Evolutionary conservation across 1,139 yeast genomes (phyloP), one percentile per base, ranked within the genome.

Genomic region (Meyerozyma smithsonii): DNA sequence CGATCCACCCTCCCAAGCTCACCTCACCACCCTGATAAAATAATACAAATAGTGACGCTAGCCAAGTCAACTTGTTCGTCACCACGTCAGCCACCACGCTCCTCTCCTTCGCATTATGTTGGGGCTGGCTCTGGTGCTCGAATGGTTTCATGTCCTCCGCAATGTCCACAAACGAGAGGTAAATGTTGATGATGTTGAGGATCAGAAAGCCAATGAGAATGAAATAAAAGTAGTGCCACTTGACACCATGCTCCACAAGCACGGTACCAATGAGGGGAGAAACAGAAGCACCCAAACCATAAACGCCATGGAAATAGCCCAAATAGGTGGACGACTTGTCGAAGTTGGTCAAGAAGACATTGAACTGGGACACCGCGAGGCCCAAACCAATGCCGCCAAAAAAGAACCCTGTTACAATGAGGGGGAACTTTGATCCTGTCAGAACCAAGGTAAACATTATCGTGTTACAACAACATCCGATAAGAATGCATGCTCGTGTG

Each of bases 21-120:
- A 82, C 87, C 54, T 82, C 89, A 2, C 77, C 71, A 3, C 89
- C 90, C 51, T 81, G 84, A 49, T 83, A 83, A 47, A 74, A 72
- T 39, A 82, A 69, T 6, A 79, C 71, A 45, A 77, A 74, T 36
- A 74, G 49, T 2, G 84, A 69, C 32, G 74, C 52, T 2, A 75
- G 48, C 87, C 87, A 81, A 2, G 83, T 76, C 35, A 64, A 58
- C 10, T 56, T 54, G 44, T 64, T 66, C 42, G 58, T 62, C 30
- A 77, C 48, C 1, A 82, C 18, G 28, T 6, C 40, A 39, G 10
- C 37, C 17, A 28, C 10, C 26, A 28, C 8, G 11, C 11, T 14
- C 12, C 17, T 28, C 12, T 28, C 32, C 10, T n/a, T 2, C 6
- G 10, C 32, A 8, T 28, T 8, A 8, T n/a, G 16, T 7, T 4